These are phyloP conservation scores for Furcasterigmium sp. DNA, from an alignment of 2,329 filamentous ascomycete species.

Conservation along the genomic window DNA sequence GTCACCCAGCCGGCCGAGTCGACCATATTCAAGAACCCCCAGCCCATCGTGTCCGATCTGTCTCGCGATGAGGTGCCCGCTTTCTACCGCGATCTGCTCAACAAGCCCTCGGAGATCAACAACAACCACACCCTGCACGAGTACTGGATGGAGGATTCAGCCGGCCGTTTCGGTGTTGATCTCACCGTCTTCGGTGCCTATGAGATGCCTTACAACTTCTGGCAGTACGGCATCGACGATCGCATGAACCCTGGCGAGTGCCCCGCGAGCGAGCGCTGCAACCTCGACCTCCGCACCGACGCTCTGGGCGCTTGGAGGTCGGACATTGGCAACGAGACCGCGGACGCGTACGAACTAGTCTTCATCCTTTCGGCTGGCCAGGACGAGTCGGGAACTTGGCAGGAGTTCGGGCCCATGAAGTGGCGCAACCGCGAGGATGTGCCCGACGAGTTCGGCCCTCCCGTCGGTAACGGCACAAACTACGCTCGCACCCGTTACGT, in stretches of 20 bases:
- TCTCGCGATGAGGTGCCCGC: conserved; percentile 39
- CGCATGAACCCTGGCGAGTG: conserved; percentile 43
- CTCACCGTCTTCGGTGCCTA: conserved; percentile 48
- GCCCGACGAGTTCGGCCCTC: conserved; percentile 43
- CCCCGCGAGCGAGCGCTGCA: conserved; percentile 34
- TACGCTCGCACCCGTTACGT: conserved; percentile 46
- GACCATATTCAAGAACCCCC: conserved; percentile 46
- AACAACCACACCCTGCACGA: conserved; percentile 48
- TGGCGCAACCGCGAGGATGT: conserved; percentile 41
- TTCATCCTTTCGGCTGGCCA: conserved; percentile 51
- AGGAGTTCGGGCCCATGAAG: conserved; percentile 51
- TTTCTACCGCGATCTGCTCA: conserved; percentile 46
- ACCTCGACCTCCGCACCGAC: conserved; percentile 42
- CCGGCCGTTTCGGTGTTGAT: conserved; percentile 46
- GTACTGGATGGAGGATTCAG: conserved; percentile 54
- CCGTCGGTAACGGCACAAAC: conserved; percentile 24
- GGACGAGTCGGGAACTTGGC: conserved; percentile 51
- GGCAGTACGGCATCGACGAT: conserved; percentile 45
- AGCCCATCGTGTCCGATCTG: conserved; percentile 27
- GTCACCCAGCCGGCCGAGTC: conserved; percentile 38
- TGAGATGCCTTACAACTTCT: conserved; percentile 38
- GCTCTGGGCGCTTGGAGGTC: conserved; percentile 42
- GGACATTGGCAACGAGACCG: conserved; percentile 45
- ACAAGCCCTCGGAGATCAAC: conserved; percentile 42
- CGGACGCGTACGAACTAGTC: conserved; percentile 41